Evolutionary conservation across 192 early-diverging fungal species (phyloP), one percentile per base, ranked within the genome.

Genomic region (Entomortierella chlamydospora): DNA sequence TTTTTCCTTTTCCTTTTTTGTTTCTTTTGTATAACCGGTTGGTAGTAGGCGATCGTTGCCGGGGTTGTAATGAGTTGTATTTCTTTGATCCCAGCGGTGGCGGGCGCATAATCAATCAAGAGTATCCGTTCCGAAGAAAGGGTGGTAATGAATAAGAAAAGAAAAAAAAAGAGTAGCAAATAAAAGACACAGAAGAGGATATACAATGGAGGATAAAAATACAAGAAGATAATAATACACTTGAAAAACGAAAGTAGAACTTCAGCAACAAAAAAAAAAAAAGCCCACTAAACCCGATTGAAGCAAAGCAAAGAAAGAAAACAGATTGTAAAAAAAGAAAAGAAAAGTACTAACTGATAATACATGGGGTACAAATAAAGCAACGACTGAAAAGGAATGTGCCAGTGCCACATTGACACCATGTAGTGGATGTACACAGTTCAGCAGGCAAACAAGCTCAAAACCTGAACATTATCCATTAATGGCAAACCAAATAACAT

Each of bases 401-500:
- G 11, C 29, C 1, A 23, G 34, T 33, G 29, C 15, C 45, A 57
- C n/a, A 52, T 45, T 42, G 26, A 30, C 31, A 26, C 30, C 28
- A 58, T 25, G 56, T 37, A 41, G 1, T 29, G 31, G 52, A 22
- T 45, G 41, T 30, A 37, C 47, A 64, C 29, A 26, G 47, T 41
- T 28, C 33, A 39, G 62, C 18, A 4, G 55, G 42, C 10, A 37
- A 51, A 28, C 28, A 43, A 25, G 49, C 29, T 30, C 51, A 57
- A 13, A 25, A 39, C 49, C 20, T 41, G 50, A 9, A 26, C 58
- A 49, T 59, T 45, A 62, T 71, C 69, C 69, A 71, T 45, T 43
- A 61, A 22, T 23, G 69, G 60, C 30, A 71, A 62, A 61, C 58
- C 50, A 67, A 74, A 67, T 58, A 73, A 53, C 8, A 65, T 59